Evolutionary conservation across 2,329 filamentous ascomycete genomes (phyloP), one percentile per base, ranked within the genome.

Genomic region (Botrytis paeoniae): DNA sequence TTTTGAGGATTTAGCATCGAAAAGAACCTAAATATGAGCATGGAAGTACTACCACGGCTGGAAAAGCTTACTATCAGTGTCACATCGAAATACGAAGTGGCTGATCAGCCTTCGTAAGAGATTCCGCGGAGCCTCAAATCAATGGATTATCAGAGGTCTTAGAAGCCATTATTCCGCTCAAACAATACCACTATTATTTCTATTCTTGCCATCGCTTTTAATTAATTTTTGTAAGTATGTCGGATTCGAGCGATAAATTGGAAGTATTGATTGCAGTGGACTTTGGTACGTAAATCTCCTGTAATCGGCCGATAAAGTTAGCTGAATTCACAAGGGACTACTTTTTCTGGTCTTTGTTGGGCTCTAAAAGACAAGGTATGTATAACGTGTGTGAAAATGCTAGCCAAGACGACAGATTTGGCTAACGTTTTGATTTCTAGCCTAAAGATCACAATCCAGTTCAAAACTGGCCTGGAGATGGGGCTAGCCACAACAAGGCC

Each of bases 381-480:
- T n/a, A 37, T 18, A 9, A 4, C 37, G 9, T 41, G 41, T 16
- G 7, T 45, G 43, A 20, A 43, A 45, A 45, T 45, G 43, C 43
- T 45, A 43, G 41, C 5, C 16, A 43, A 43, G 41, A 20, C 1
- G 18, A 20, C 43, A 45, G 18, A 5, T 25, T 25, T 43, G 4
- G n/a, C 22, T 64, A 39, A 64, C 4, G 12, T 43, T 43, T 29
- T 37, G 41, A 12, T 64, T 29, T 18, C 25, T 6, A 64, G 61
- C 37, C 61, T 14, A 18, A 43, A 29, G 61, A 64, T 29, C 61
- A 64, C 37, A 64, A 64, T 29, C 37, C 20, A 18, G 61, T 64
- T 20, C 61, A 64, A 64, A 64, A 25, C 39, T 64, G 61, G 61
- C 61, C 61, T 20, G 61, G 61, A 41, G 61, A 64, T 29, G 61